phyloP scores from a whole-genome alignment of 129 eudicot genomes.

The Pulicaria dysenterica region DNA sequence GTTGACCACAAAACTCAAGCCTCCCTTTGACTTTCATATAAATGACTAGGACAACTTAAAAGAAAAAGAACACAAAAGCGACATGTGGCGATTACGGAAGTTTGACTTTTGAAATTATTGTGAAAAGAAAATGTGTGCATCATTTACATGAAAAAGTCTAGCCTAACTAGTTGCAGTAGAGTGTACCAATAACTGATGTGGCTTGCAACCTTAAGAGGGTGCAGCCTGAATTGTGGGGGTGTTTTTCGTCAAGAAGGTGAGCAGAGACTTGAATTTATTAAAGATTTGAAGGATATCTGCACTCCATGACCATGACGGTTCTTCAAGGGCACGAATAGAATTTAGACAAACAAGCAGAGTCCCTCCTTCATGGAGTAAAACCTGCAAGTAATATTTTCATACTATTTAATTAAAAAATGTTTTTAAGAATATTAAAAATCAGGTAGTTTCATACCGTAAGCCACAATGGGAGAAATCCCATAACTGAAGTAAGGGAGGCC shows the following conservation, averaged over 20 bases:
- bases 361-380: constrained; percentile 95
- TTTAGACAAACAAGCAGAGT: constrained; percentile 93
- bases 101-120: constrained; percentile 14
- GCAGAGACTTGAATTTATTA: constrained; percentile 39
- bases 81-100: constrained; percentile 1
- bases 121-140: constrained; percentile 9
- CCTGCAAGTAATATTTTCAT: constrained; percentile 42
- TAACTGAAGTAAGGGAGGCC: constrained; percentile 94
- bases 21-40: constrained; percentile 26
- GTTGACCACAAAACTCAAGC: constrained; percentile 29
- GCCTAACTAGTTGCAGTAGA: constrained; percentile 21
- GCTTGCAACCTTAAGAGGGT: constrained; percentile 42
- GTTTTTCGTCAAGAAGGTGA: constrained; percentile 36
- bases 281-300: constrained; percentile 49
- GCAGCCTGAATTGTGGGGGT: constrained; percentile 55
- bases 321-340: constrained; percentile 81
- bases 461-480: constrained; percentile 98
- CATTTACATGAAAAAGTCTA: constrained; percentile 28
- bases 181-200: constrained; percentile 27
- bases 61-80: constrained; percentile 3
- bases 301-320: constrained; percentile 91
- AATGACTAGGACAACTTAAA: constrained; percentile 15
- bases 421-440: background rate
- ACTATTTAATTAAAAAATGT: background rate
- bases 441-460: constrained; percentile 64